phyloP scores from a whole-genome alignment of 768 basidiomycete species.

The Lyophyllum decastes region DNA sequence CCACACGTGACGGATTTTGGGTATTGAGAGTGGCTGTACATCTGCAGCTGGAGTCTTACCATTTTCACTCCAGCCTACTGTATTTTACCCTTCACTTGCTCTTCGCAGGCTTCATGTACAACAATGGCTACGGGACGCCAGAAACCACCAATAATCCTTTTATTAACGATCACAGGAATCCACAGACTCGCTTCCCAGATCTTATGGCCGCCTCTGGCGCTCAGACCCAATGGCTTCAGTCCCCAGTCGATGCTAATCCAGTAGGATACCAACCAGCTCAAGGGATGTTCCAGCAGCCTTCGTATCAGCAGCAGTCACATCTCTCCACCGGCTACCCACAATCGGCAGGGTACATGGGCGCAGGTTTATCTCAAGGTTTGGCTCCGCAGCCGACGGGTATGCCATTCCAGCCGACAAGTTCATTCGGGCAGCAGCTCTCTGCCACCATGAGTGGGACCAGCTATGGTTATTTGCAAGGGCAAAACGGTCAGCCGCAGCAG shows the following conservation, averaged over 20 bases:
- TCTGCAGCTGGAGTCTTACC: not conserved
- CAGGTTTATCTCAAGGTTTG: constrained; percentile 18
- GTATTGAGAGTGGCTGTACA: not conserved
- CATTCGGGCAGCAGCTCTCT: constrained; percentile 58
- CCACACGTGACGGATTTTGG: constrained; percentile 15
- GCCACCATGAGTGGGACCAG: constrained; percentile 39
- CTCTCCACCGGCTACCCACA: constrained; percentile 20
- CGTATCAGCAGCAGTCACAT: constrained; percentile 34
- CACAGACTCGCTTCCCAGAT: constrained; percentile 65
- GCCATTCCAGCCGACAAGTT: constrained; percentile 50
- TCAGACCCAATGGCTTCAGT: constrained; percentile 41
- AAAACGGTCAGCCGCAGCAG: constrained; percentile 24
- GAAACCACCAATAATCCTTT: constrained; percentile 69
- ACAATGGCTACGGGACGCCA: constrained; percentile 40
- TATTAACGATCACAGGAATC: constrained; percentile 48
- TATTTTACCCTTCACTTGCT: constrained; percentile 8
- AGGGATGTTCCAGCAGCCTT: constrained; percentile 29
- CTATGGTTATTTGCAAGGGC: constrained; percentile 38
- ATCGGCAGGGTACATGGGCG: constrained; percentile 9
- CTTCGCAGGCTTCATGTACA: constrained; percentile 36
- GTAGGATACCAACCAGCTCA: constrained; percentile 34
- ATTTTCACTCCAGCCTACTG: not conserved
- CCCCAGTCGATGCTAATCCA: constrained; percentile 16
- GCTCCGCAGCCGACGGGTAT: constrained; percentile 19
- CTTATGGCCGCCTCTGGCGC: constrained; percentile 37